Evolutionary conservation across 441 rosid species (phyloP), one percentile per base, ranked within the genome.

Genomic region (Syzygium malaccense): DNA sequence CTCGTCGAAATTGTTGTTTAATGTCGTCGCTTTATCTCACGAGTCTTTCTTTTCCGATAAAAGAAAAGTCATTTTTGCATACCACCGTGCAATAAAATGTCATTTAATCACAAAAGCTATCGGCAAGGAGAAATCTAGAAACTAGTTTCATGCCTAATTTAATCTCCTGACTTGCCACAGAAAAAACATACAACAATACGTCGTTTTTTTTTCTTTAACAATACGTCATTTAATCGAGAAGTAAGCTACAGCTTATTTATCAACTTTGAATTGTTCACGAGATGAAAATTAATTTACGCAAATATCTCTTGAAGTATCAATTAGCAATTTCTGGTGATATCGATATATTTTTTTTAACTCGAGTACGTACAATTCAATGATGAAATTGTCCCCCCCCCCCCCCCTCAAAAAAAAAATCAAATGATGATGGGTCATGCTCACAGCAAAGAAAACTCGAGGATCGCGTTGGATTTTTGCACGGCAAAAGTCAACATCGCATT

Each of bases 81-180:
- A 19, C 0, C 9, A 17, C 2, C 25, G 28, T 14, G 18, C 7
- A 15, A 4, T 7, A 30, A 7, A 64, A 4, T 15, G 0, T 15
- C 0, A 1, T 30, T 64, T 8, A n/a, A n/a, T 64, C 37, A 4
- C 20, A 2, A 64, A 64, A 30, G 37, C 37, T 64, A 30, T 64
- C 1, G 1, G 3, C 5, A 3, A n/a, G 20, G 8, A n/a, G 30
- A 30, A 3, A 64, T 62, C 37, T 30, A 64, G 20, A 64, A 64
- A 62, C 20, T n/a, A 14, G 15, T n/a, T 62, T n/a, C 71, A 0
- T 0, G 20, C 20, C 37, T 0, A 55, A 18, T 55, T 18, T 55
- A 17, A 23, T 18, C 23, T 0, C 19, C 20, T 7, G 9, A 45
- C 9, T 45, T 45, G 48, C 48, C 48, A 45, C 48, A 45, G 48